These are phyloP conservation scores for Nemania sp. DNA, from an alignment of 2,329 filamentous ascomycete species.

Conservation along the genomic window DNA sequence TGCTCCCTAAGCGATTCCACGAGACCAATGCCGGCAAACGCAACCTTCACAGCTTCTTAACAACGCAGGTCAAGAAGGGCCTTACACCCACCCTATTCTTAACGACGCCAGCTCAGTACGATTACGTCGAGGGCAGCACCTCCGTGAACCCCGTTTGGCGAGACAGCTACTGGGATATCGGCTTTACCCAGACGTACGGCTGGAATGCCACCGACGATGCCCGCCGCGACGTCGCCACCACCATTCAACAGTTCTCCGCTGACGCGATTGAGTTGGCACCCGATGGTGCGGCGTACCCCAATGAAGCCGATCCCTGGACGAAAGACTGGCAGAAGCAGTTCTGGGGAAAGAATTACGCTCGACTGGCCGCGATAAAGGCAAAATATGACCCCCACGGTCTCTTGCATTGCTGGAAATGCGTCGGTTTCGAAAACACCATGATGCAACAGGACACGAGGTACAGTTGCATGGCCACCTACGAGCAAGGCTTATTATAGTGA, in stretches of 20 bases:
- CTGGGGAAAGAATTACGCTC: background rate
- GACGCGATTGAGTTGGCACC: background rate
- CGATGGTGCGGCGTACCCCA: background rate
- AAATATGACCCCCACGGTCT: background rate
- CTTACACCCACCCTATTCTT: background rate
- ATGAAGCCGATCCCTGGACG: background rate
- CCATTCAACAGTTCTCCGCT: too few species aligned
- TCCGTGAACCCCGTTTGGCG: background rate
- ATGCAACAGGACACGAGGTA: too few species aligned
- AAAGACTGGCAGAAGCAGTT: background rate
- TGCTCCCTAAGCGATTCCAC: background rate
- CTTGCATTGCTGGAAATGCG: background rate
- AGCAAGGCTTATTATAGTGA: too few species aligned
- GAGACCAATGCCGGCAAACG: background rate
- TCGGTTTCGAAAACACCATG: background rate
- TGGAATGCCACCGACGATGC: background rate
- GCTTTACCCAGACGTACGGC: background rate
- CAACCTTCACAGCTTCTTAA: background rate
- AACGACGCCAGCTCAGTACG: background rate
- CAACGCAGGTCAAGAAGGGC: background rate
- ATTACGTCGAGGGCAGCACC: background rate
- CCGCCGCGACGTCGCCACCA: background rate
- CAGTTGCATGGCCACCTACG: too few species aligned
- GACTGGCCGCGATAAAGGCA: background rate
- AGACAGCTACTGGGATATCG: background rate